Evolutionary conservation across 768 basidiomycete species (phyloP), one percentile per base, ranked within the genome.

Genomic region (Boletus tomentosulus): DNA sequence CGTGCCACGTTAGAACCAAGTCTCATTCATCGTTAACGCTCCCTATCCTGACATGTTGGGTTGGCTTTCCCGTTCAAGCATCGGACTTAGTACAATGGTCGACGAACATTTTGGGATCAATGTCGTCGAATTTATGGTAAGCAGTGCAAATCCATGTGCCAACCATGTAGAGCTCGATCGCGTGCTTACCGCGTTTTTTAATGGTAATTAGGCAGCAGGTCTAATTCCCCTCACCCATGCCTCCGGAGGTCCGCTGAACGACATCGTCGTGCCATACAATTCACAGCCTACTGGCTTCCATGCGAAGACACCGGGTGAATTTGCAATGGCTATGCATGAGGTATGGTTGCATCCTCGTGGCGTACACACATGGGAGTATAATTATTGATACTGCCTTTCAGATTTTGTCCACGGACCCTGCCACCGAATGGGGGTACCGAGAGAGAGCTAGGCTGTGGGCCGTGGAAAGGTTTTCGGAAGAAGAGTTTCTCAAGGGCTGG

Each of bases 41-140:
- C 73, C 88, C 4, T 98, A 88, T 59, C 65, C 83, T 0, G 78
- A 78, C 27, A 78, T 98, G 55, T 77, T 93, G 4, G 63, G 69
- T 6, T 85, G 87, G 79, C 76, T 99, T 2, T 83, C 86, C 7
- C 73, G 73, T 43, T 84, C 93, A 2, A 89, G 86, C 57, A 78
- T 98, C 15, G 95, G 96, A 0, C 66, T 98, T 25, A 95, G 91
- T 64, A 97, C 96, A 13, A 99, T 99, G 96, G 81, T 93, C 0
- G 94, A 98, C 64, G 96, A 99, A 69, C 96, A 99, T 67, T 99
- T 98, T 57, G 96, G 97, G 3, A 98, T 99, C 68, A 97, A 94
- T 61, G 79, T 99, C 35, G 96, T 99, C 8, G 96, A 99, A 68
- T 96, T 90, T 62, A 96, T 98, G 95, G 95, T 90, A 46, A 58